Base-by-base conservation (phyloP, 352 stramenopile genomes). In the Phytopythium vexans region DNA sequence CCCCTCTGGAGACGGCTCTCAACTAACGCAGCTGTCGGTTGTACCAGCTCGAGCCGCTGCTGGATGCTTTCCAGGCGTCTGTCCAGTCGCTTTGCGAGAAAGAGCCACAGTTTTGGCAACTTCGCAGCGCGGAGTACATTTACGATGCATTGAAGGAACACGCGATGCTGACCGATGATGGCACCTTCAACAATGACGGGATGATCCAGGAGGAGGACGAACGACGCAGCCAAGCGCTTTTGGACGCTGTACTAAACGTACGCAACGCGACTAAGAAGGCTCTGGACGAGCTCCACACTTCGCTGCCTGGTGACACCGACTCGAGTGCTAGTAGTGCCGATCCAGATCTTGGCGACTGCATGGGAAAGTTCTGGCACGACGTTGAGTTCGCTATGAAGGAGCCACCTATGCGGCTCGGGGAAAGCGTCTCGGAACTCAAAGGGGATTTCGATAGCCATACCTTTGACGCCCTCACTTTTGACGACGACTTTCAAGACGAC, bases 61-160 rank as follows among this genome's bases (percentile, higher is more conserved):
- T 84, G 15, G n/a, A 27, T 11, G 32, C 36, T 12, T 87, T 89
- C 32, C 56, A 72, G 37, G 43, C 14, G 3, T 69, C 52, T 1
- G 43, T 87, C 10, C 14, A 70, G 35, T 50, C 46, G 27, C 45
- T 85, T 3, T 52, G 70, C 10, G 15, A 42, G 0, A 54, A 69
- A 5, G 78, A 89, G 48, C 72, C 75, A 21, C 60, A 57, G 0
- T 84, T 87, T 42, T 89, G 78, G 78, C 60, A 87, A 49, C 53
- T 87, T 31, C 60, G 62, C 10, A 45, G 86, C 32, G 66, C 79
- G 12, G 34, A 82, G 35, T 66, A 54, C 35, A 74, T 89, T 14
- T 60, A 62, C 8, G 15, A 57, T 3, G 52, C 62, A 7, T 15
- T 72, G 1, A 58, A 70, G 34, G 15, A 54, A 11, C 60, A 54